These are phyloP conservation scores for Candida lessepsii DNA, from an alignment of 805 yeast genomes.

Conservation along the genomic window DNA sequence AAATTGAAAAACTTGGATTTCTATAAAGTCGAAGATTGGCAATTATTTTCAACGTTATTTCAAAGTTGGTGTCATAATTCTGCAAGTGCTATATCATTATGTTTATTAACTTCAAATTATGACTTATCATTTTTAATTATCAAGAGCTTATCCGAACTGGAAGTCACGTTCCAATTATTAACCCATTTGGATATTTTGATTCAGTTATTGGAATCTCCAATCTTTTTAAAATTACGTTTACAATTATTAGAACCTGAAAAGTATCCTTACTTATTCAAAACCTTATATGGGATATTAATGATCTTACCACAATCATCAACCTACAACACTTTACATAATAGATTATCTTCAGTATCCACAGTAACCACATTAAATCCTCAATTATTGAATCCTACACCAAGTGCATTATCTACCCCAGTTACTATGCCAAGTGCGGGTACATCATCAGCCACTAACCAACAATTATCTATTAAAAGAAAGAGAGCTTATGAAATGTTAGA, in stretches of 20 bases:
- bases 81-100: conserved; percentile 81
- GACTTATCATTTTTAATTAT: conserved; percentile 83
- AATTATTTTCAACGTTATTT: conserved; percentile 72
- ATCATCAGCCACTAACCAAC: conserved; percentile 18
- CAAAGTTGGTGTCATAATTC: conserved; percentile 91
- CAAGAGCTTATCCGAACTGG: conserved; percentile 77
- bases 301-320: conserved; percentile 91
- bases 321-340: conserved; percentile 72
- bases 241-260: conserved; percentile 86
- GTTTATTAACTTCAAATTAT: conserved; percentile 83
- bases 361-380: conserved; percentile 22
- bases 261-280: conserved; percentile 77
- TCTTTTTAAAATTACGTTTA: conserved; percentile 79
- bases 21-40: conserved; percentile 56
- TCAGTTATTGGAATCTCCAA: conserved; percentile 89
- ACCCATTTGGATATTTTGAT: conserved; percentile 88
- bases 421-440: conserved; percentile 22
- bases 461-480: conserved; percentile 37
- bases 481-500: conserved; percentile 43
- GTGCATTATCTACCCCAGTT: conserved; percentile 16
- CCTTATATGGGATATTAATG: conserved; percentile 91
- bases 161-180: conserved; percentile 72
- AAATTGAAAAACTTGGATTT: conserved; percentile 58
- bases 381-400: conserved; percentile 7
- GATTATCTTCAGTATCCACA: conserved; percentile 63